Percentiles rank a stretch among this genome's conserved stretches.
phyloP scores from a whole-genome alignment of 345 rosid genomes.

The Moricandia arvensis region DNA sequence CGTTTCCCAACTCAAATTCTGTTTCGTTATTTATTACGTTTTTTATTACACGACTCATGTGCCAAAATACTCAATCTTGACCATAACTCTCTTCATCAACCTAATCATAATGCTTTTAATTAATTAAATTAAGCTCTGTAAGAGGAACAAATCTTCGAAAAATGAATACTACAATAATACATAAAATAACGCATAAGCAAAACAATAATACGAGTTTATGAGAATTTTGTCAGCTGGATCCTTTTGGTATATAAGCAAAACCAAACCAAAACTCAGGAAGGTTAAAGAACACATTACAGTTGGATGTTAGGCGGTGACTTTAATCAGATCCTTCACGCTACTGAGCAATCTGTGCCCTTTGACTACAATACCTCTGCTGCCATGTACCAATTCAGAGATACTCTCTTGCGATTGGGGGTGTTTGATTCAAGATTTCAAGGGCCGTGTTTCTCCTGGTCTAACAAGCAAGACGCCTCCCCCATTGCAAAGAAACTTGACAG shows the following conservation, averaged over 20 bases:
- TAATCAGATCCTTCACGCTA: too few relatives aligned
- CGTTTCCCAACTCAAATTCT: slow-evolving; percentile 12
- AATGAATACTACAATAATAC: not conserved
- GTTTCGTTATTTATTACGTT: not conserved
- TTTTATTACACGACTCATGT: not conserved
- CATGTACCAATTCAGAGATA: too few relatives aligned
- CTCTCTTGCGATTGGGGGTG: too few relatives aligned
- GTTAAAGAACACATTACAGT: not conserved
- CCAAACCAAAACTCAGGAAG: slow-evolving; percentile 12
- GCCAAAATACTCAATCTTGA: not conserved
- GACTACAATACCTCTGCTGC: too few relatives aligned
- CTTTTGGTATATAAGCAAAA: slow-evolving; percentile 2
- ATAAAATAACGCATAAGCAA: not conserved
- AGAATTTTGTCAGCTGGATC: not conserved
- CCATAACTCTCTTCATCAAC: not conserved
- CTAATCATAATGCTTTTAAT: too few relatives aligned
- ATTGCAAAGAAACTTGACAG: too few relatives aligned
- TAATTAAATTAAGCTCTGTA: too few relatives aligned
- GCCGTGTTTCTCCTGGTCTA: too few relatives aligned
- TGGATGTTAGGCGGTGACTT: too few relatives aligned
- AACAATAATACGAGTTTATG: not conserved
- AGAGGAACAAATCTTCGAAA: not conserved
- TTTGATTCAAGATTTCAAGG: too few relatives aligned
- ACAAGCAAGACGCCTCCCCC: too few relatives aligned
- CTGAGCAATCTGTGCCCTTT: too few relatives aligned